Conservation (phyloP, 805 yeast species). For the Kazachstania psychrophila region DNA sequence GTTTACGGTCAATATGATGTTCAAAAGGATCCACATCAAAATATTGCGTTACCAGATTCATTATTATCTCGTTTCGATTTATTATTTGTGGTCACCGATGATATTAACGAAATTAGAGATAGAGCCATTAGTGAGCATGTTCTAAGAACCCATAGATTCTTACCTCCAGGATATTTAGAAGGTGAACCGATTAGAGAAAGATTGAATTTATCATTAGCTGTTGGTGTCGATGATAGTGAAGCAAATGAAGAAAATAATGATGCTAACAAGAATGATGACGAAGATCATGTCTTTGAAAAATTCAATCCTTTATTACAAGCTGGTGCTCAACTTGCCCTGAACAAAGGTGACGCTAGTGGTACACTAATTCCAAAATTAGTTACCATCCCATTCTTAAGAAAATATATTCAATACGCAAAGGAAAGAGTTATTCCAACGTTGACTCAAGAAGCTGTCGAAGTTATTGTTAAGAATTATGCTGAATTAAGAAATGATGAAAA, state of each 20-base stretch:
- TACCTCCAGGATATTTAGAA: constrained; percentile 80
- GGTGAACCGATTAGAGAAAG: constrained; percentile 90
- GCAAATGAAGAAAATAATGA: constrained; percentile 32
- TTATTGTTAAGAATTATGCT: constrained; percentile 73
- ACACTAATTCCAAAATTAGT: constrained; percentile 40
- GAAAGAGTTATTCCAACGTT: constrained; percentile 75
- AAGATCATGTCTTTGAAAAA: constrained; percentile 65
- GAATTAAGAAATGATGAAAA: constrained; percentile 76
- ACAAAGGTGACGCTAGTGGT: constrained; percentile 29
- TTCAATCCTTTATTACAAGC: constrained; percentile 75
- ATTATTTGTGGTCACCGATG: constrained; percentile 91
- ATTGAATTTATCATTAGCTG: constrained; percentile 61
- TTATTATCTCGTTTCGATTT: constrained; percentile 93
- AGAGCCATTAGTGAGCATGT: constrained; percentile 90
- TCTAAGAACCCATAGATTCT: constrained; percentile 80
- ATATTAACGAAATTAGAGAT: constrained; percentile 75
- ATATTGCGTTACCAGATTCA: constrained; percentile 95
- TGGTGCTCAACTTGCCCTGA: constrained; percentile 47
- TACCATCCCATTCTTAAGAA: constrained; percentile 77
- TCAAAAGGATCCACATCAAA: constrained; percentile 91
- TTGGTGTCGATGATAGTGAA: constrained; percentile 54
- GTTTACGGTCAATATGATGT: constrained; percentile 94
- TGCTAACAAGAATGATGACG: constrained; percentile 35
- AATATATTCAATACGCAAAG: constrained; percentile 90
- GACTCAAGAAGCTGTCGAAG: constrained; percentile 65